Percentiles rank a stretch among this genome's conserved stretches.
These are phyloP conservation scores for Chaetomium cochliodes DNA, from an alignment of 495 filamentous ascomycete species.

Conservation along the genomic window DNA sequence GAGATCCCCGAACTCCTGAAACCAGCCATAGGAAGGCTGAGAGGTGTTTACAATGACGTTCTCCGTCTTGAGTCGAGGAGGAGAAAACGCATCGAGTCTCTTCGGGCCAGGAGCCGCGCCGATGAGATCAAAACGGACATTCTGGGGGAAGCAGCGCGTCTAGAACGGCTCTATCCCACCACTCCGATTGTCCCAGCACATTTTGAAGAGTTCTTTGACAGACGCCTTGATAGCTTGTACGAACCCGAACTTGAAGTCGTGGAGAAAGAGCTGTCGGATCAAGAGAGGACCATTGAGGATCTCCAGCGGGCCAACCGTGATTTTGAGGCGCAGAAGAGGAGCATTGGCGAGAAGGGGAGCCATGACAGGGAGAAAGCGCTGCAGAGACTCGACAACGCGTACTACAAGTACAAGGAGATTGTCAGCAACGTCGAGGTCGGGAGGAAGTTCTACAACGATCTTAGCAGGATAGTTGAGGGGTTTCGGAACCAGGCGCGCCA, in stretches of 20 bases:
- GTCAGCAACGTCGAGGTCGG: constrained; percentile 84
- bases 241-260: constrained; percentile 70
- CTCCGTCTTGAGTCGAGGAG: constrained; percentile 74
- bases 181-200: constrained; percentile 77
- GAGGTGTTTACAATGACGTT: constrained; percentile 78
- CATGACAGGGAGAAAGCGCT: constrained; percentile 80
- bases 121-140: constrained; percentile 91
- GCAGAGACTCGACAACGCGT: constrained; percentile 87
- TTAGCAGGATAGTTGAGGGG: constrained; percentile 76
- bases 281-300: constrained; percentile 65
- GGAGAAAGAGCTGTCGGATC: constrained; percentile 68
- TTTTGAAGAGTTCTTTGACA: constrained; percentile 88
- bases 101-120: constrained; percentile 72
- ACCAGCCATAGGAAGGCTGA: constrained; percentile 67
- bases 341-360: constrained; percentile 68
- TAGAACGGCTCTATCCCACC: constrained; percentile 84
- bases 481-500: constrained; percentile 70
- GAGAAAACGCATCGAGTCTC: constrained; percentile 68
- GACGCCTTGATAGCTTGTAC: constrained; percentile 70
- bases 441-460: constrained; percentile 94
- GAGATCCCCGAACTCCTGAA: constrained; percentile 79
- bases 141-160: constrained; percentile 72
- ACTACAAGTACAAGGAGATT: constrained; percentile 92
- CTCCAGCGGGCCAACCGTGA: constrained; percentile 72
- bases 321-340: constrained; percentile 65